Evolutionary conservation across 2,329 filamentous ascomycete genomes (phyloP), one percentile per base, ranked within the genome.

Genomic region (Xylaria sp.): DNA sequence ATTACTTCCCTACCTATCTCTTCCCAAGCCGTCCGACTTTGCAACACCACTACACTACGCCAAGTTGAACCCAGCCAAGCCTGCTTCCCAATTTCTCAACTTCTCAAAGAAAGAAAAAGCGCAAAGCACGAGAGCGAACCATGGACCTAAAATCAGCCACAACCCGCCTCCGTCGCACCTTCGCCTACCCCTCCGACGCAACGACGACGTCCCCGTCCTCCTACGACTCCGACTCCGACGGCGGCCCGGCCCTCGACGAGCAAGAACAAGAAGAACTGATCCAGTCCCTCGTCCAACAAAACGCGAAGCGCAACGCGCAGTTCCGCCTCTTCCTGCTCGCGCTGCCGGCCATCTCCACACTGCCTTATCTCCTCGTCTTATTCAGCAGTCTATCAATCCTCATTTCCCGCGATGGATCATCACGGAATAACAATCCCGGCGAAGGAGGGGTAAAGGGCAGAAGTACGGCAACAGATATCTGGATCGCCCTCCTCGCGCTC

Each of bases 161-260:
- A 50, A 83, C 92, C 62, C 90, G 92, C 71, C 83, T 96, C 54
- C 90, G 94, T 76, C 91, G 88, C 75, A 91, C 92, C 9, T 96
- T 97, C 81, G 88, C 87, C 69, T 96, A 95, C 81, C 91, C 91
- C 4, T 81, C 83, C 66, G 89, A 91, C 75, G 64, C 67, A 10
- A 65, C 64, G 0, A 68, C 65, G 23, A 20, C 63, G 5, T 58
- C 65, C 85, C 86, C 57, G 83, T 85, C 70, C 84, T 85, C 70
- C 84, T 87, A 23, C 2, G 48, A 31, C 61, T 83, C 85, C 73
- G 78, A 79, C 63, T 86, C 87, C 13, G 86, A 90, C 65, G 71
- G 77, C 37, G 34, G 71, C 70, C 64, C 80, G 46, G 71, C 77
- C 73, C 75, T 78, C 78, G 70, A 80, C 78, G 78, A 82, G 81